Conservation (phyloP, 257 asterid genomes). For the Solanum raphanifolium region DNA sequence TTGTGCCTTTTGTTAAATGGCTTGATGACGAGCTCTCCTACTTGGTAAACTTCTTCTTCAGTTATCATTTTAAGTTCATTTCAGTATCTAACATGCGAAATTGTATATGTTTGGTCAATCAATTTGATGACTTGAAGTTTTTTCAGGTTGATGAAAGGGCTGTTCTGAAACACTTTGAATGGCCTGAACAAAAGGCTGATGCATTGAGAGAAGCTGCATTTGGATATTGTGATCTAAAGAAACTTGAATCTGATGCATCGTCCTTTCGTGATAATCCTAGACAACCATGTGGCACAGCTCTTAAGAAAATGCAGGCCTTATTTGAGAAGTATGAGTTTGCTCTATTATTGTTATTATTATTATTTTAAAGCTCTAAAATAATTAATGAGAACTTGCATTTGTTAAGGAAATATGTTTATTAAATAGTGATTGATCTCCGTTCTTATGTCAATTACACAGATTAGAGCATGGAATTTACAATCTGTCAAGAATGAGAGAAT, state of each 20-base stretch:
- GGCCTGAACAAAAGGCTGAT: slow-evolving; percentile 98
- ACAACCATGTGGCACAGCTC: slow-evolving; percentile 64
- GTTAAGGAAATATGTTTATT: neutral
- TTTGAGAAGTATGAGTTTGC: slow-evolving; percentile 57
- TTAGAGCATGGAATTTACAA: slow-evolving; percentile 82
- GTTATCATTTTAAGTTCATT: neutral
- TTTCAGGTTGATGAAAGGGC: slow-evolving; percentile 94
- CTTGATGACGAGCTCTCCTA: slow-evolving; percentile 94
- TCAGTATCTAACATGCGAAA: neutral
- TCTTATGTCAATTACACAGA: slow-evolving; percentile 24
- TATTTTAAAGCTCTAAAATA: neutral
- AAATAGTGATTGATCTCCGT: neutral
- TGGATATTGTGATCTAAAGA: slow-evolving; percentile 82
- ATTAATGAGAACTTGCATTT: neutral
- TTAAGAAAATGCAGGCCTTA: slow-evolving; percentile 88
- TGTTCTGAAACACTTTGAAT: slow-evolving; percentile 90
- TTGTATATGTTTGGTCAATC: neutral
- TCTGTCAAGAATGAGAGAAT: slow-evolving; percentile 81
- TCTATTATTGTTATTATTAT: too few relatives aligned
- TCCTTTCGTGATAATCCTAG: slow-evolving; percentile 72
- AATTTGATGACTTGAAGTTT: neutral
- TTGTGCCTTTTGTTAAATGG: slow-evolving; percentile 93
- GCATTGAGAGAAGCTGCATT: slow-evolving; percentile 97
- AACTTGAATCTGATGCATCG: slow-evolving; percentile 72
- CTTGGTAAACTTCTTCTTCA: slow-evolving; percentile 34